Conservation (phyloP, 2,329 filamentous ascomycete genomes). For the Claviceps sp. region DNA sequence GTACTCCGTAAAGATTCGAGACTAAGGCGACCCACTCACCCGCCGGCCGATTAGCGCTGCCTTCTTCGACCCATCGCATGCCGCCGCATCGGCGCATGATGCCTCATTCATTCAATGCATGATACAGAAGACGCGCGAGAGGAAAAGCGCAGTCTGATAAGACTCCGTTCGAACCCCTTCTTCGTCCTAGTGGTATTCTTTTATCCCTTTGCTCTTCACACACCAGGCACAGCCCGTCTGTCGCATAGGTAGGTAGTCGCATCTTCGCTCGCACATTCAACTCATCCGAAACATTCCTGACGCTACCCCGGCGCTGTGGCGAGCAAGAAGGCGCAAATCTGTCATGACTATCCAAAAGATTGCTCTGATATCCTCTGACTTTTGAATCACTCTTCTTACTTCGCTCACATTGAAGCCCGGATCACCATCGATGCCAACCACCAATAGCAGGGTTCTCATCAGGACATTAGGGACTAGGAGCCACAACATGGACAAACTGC, state of each 20-base stretch:
- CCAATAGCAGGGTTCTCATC: neutral
- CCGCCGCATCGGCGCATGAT: neutral
- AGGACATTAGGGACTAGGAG: neutral
- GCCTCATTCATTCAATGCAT: neutral
- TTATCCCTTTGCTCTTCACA: conserved; percentile 1
- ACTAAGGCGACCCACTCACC: neutral
- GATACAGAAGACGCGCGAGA: neutral
- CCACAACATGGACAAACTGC: conserved; percentile 26
- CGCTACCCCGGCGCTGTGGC: neutral
- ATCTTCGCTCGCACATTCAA: neutral
- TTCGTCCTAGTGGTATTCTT: neutral
- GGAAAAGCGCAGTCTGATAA: neutral
- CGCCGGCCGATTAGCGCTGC: neutral
- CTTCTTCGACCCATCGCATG: neutral
- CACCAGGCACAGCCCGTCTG: neutral
- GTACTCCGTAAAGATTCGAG: too few relatives aligned
- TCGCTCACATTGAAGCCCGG: too few relatives aligned
- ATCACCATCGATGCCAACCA: neutral
- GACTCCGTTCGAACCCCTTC: neutral
- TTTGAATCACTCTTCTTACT: neutral
- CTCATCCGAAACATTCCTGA: neutral
- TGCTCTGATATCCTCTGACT: too few relatives aligned
- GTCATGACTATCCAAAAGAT: too few relatives aligned
- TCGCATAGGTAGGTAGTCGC: neutral
- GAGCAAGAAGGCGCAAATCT: neutral